Conservation (phyloP, 768 basidiomycete species). For the Hemileccinum rubropunctum region DNA sequence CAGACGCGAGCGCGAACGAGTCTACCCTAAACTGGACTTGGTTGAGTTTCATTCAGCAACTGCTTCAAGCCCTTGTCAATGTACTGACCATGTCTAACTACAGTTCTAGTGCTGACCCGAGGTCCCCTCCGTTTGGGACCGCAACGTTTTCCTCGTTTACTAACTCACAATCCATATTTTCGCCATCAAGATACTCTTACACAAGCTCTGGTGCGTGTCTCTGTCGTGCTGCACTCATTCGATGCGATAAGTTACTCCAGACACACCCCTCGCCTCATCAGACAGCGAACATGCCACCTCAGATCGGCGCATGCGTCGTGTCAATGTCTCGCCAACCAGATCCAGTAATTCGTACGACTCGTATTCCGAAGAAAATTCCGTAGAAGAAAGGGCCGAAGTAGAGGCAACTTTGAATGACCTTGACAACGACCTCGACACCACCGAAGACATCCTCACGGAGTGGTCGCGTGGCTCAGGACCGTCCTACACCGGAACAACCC, state of each 20-base stretch:
- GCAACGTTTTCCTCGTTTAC: constrained; percentile 54
- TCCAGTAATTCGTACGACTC: constrained; percentile 43
- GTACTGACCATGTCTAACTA: constrained; percentile 41
- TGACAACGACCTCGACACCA: constrained; percentile 64
- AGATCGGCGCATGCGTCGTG: constrained; percentile 47
- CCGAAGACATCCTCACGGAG: constrained; percentile 62
- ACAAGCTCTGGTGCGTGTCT: constrained; percentile 48
- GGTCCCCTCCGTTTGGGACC: constrained; percentile 65
- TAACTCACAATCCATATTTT: constrained; percentile 51
- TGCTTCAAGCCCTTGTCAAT: constrained; percentile 18
- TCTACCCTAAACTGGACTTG: constrained; percentile 38
- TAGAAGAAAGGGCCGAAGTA: constrained; percentile 51
- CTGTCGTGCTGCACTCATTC: not conserved
- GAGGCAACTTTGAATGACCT: constrained; percentile 65
- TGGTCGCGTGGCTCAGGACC: constrained; percentile 54
- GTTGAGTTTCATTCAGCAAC: constrained; percentile 28
- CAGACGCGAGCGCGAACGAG: constrained; percentile 36
- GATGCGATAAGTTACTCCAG: constrained; percentile 27
- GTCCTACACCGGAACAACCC: constrained; percentile 32
- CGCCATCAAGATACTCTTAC: constrained; percentile 60
- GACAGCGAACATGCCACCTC: constrained; percentile 47
- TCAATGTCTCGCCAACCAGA: constrained; percentile 52
- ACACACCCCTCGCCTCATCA: constrained; percentile 46
- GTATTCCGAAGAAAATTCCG: constrained; percentile 55
- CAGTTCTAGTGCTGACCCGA: constrained; percentile 40